Percentiles rank a stretch among this genome's conserved stretches.
Evolutionary conservation across 2,329 filamentous ascomycete species (phyloP).

Genomic region (Ascomycota sp.): DNA sequence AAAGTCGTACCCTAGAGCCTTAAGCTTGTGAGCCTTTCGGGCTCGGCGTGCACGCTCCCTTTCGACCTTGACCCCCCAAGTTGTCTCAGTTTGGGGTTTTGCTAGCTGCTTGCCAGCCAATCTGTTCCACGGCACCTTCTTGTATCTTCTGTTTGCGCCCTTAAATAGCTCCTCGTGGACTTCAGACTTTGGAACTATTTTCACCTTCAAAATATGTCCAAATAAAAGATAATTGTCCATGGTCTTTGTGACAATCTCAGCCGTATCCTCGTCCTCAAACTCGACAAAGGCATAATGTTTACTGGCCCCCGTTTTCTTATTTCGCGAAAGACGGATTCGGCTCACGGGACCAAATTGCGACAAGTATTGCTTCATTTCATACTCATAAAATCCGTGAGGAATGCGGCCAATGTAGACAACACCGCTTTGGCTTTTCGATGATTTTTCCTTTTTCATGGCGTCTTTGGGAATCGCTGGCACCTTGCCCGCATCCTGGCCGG

Average conservation of each 20-base stretch:
- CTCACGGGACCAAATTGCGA: constrained; percentile 73
- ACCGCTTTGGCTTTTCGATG: constrained; percentile 35
- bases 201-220: constrained; percentile 78
- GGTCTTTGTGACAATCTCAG: constrained; percentile 75
- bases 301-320: constrained; percentile 71
- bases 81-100: constrained; percentile 46
- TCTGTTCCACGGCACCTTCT: constrained; percentile 68
- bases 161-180: constrained; percentile 70
- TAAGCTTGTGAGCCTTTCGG: constrained; percentile 49
- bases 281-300: constrained; percentile 94
- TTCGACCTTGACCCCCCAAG: constrained; percentile 56
- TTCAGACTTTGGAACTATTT: constrained; percentile 51
- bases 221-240: constrained; percentile 98
- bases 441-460: constrained; percentile 19
- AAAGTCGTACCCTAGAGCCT: constrained; percentile 66
- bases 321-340: constrained; percentile 63
- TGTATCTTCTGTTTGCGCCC: constrained; percentile 75
- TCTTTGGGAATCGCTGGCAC: constrained; percentile 25
- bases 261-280: constrained; percentile 55
- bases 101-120: constrained; percentile 57
- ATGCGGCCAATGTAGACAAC: constrained; percentile 80
- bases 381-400: constrained; percentile 87
- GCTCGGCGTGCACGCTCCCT: constrained; percentile 50
- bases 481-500: constrained; percentile 28
- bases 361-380: constrained; percentile 85